Evolutionary conservation across 2,329 filamentous ascomycete genomes (phyloP), one percentile per base, ranked within the genome.

Genomic region (Trichoderma sp.): DNA sequence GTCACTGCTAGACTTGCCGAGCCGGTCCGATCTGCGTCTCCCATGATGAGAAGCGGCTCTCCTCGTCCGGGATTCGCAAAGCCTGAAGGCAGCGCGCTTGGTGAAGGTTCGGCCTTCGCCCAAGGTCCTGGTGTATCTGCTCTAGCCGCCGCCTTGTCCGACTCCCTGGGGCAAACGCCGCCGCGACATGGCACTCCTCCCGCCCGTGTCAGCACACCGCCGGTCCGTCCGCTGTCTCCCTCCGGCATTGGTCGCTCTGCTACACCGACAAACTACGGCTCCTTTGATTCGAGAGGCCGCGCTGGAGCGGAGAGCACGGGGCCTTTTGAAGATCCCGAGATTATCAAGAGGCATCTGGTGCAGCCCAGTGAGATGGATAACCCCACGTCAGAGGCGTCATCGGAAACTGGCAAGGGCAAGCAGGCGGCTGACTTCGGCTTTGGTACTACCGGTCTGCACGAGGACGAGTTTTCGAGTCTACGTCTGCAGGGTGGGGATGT

Each of bases 401-500:
- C 79, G 1, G 73, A 76, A 70, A 76, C 80, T 50, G 83, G 84
- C 53, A 88, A 88, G 73, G 86, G 86, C 27, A 88, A 88, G 74
- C 84, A 86, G 70, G 76, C 80, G 2, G 83, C 78, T 27, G 79
- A 81, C 25, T 72, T 73, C 50, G 63, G 59, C 7, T 52, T 53
- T 32, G 77, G 76, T 8, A 70, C 76, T 42, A 71, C 74, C 0
- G 79, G 79, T n/a, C 74, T 74, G 73, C 85, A 88, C 70, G 88
- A 90, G 6, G 92, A 95, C 68, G 92, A 97, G 75, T 99, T 99
- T 77, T 97, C 94, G 34, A 98, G 95, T 79, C 80, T 99, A 77
- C 90, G 90, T 76, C 83, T 99, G 56, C 96, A 98, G 77, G 95
- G 95, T 69, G 95, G 95, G 71, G 95, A 99, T 77, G 91, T 97